Percentiles rank a stretch among this genome's conserved stretches.
These are phyloP conservation scores for Leishmania arabica DNA, from an alignment of 208 protist genomes.

Conservation along the genomic window DNA sequence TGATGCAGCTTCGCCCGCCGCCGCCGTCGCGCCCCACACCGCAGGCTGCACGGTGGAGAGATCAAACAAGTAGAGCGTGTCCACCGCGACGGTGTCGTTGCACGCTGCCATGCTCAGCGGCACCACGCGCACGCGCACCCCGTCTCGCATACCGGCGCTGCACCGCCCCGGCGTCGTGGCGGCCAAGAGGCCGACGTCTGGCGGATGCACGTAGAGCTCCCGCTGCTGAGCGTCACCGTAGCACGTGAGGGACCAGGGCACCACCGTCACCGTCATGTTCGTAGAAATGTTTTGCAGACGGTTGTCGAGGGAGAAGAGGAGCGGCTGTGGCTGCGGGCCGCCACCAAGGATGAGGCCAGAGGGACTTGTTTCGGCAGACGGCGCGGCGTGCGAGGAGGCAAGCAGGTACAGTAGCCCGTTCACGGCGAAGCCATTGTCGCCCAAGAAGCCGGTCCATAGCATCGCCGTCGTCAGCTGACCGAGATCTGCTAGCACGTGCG, in stretches of 20 bases:
- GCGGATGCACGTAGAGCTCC: too few species aligned
- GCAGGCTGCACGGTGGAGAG: constrained; percentile 27
- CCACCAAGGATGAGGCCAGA: neutral
- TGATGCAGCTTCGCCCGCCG: too few species aligned
- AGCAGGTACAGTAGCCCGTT: constrained; percentile 62
- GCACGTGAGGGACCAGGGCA: constrained; percentile 44
- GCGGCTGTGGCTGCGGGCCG: constrained; percentile 16
- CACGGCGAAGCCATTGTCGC: constrained; percentile 41
- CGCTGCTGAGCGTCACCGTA: constrained; percentile 17
- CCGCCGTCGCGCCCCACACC: neutral
- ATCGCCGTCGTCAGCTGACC: constrained; percentile 49
- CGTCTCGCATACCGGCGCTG: constrained; percentile 45
- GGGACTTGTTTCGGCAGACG: neutral
- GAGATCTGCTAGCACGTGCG: constrained; percentile 20
- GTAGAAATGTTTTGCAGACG: constrained; percentile 24
- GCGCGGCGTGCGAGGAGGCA: constrained; percentile 8
- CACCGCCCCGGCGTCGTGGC: constrained; percentile 33
- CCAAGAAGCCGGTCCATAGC: constrained; percentile 71
- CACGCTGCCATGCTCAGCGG: constrained; percentile 25
- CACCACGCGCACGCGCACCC: constrained; percentile 50
- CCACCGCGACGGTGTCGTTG: constrained; percentile 24
- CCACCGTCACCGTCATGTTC: constrained; percentile 21
- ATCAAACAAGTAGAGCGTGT: constrained; percentile 28
- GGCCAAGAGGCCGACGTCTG: constrained; percentile 15
- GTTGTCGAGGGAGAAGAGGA: constrained; percentile 40